Conservation (phyloP, 768 basidiomycete genomes). For the Trichaptum fuscoviolaceum region DNA sequence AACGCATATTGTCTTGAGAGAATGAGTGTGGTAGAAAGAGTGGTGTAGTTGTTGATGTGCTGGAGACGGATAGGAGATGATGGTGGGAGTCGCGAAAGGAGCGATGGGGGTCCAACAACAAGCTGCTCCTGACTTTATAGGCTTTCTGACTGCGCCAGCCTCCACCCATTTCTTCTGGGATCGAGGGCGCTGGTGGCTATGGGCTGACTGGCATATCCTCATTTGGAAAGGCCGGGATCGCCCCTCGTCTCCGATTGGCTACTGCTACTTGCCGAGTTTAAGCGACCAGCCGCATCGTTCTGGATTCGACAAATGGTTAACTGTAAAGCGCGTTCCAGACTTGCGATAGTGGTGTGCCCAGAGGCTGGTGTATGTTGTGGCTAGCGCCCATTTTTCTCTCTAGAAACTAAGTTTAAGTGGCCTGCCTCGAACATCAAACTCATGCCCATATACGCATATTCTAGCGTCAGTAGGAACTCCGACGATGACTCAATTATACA, state of each 20-base stretch:
- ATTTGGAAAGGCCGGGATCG: not conserved
- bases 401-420: too few relatives aligned
- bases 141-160: not conserved
- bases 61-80: constrained; percentile 1
- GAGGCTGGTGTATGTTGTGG: too few relatives aligned
- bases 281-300: too few relatives aligned
- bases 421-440: too few relatives aligned
- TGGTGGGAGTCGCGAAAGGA: not conserved
- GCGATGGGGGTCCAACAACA: not conserved
- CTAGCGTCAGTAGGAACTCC: too few relatives aligned
- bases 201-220: not conserved
- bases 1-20: not conserved
- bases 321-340: too few relatives aligned
- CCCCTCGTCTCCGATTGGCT: not conserved
- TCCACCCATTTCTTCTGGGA: not conserved
- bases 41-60: not conserved
- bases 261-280: not conserved
- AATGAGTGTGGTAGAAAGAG: not conserved
- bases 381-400: too few relatives aligned
- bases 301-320: too few relatives aligned
- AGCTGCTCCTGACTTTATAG: not conserved
- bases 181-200: not conserved
- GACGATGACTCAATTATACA: too few relatives aligned
- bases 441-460: too few relatives aligned
- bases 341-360: too few relatives aligned